Conservation (phyloP, 2,329 filamentous ascomycete genomes). For the Phoma sp. region DNA sequence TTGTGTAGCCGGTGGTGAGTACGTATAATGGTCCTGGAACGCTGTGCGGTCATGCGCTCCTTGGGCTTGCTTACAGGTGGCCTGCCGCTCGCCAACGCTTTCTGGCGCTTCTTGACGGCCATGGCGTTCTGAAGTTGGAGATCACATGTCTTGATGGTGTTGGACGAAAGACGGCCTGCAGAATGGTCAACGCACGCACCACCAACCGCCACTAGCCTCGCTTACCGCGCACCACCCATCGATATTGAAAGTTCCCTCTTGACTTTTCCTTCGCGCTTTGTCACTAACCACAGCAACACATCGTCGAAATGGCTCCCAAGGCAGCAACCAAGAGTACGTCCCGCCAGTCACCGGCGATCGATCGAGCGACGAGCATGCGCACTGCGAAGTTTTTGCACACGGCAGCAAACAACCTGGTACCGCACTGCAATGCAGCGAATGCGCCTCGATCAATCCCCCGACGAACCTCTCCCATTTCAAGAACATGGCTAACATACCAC, state of each 20-base stretch:
- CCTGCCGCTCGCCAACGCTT: conserved; percentile 44
- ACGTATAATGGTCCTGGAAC: conserved; percentile 65
- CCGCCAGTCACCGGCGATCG: conserved; percentile 17
- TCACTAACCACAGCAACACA: conserved; percentile 45
- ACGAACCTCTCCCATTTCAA: conserved; percentile 5
- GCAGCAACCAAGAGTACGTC: conserved; percentile 47
- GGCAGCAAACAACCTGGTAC: conserved; percentile 11
- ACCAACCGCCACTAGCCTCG: conserved; percentile 13
- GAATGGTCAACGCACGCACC: conserved; percentile 1
- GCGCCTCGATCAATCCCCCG: conserved; percentile 28
- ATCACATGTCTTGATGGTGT: conserved; percentile 13
- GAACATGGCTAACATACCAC: conserved; percentile 40
- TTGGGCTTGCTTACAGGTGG: conserved; percentile 40
- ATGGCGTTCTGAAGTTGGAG: conserved; percentile 24
- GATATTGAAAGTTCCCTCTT: conserved; percentile 24
- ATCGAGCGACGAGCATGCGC: conserved; percentile 18
- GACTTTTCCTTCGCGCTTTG: conserved; percentile 35
- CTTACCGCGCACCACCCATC: conserved; percentile 23
- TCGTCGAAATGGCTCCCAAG: conserved; percentile 52
- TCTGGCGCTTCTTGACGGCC: conserved; percentile 45
- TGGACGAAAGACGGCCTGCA: background rate
- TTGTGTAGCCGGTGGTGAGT: conserved; percentile 68
- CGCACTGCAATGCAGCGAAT: conserved; percentile 29
- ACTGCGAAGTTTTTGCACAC: conserved; percentile 17
- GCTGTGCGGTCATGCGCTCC: conserved; percentile 61